Base-by-base conservation (phyloP, 2,329 filamentous ascomycete species). In the Davidsoniella neocaledoniae region DNA sequence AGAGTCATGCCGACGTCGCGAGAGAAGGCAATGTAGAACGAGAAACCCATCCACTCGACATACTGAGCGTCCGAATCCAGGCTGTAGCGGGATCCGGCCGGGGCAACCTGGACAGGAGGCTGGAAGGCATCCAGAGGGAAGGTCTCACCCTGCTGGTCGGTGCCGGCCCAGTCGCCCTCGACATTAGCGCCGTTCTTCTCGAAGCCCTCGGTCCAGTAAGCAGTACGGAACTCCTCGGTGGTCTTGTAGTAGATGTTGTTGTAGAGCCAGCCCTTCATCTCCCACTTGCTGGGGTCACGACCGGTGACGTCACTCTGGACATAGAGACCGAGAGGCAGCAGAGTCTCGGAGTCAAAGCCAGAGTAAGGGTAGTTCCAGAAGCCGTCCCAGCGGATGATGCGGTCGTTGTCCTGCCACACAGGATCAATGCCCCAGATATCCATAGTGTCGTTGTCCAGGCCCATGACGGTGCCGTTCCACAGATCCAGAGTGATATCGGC, bases 21-120 rank as follows among this genome's bases (percentile, higher is more conserved):
- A 5, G 63, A 63, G 54, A 65, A 67, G 9, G 65, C 60, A 19
- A 73, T 60, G 58, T 72, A 75, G 58, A 75, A 74, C 3, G 65
- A 63, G 60, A 69, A 76, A 16, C 69, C 71, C 60, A 74, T 68
- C 64, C 68, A 75, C 52, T 68, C 67, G 36, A 76, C 63, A 54
- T 68, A 74, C 46, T 65, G 63, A 51, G 69, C 58, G 36, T 66
- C 58, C 25, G 54, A 50, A 54, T 74, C 72, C 12, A 74, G 47
- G 46, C 59, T 61, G 57, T 67, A 67, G 2, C 65, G 61, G 54
- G 65, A 66, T 29, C 65, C 65, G 2, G 63, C 63, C 2, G 65
- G 53, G 54, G 65, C 63, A 12, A 64, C 55, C 29, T 64, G 58
- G 29, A 56, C 63, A 47, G 64, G 61, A 2, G 65, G 65, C 2